Percentiles rank a stretch among this genome's conserved stretches.
These are phyloP conservation scores for Erigeron canadensis DNA, from an alignment of 129 eudicot species.

Conservation along the genomic window DNA sequence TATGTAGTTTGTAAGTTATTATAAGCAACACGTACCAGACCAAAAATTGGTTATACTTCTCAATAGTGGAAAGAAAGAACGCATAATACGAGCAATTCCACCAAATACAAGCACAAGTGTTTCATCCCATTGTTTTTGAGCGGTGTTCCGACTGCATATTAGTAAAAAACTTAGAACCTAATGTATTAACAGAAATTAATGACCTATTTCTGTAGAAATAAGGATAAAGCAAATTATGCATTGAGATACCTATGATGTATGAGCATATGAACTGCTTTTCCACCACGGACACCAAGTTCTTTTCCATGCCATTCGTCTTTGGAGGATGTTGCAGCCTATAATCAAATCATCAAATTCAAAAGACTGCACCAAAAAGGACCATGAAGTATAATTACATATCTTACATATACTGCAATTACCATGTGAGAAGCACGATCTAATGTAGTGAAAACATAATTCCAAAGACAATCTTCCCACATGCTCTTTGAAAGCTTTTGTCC, in stretches of 20 bases:
- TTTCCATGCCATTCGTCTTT: slow-evolving; percentile 98
- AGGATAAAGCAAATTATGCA: slow-evolving; percentile 18
- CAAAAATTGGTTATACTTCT: slow-evolving; percentile 67
- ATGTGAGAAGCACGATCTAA: slow-evolving; percentile 94
- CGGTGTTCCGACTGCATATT: slow-evolving; percentile 86
- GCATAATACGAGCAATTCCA: slow-evolving; percentile 90
- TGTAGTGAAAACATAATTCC: slow-evolving; percentile 89
- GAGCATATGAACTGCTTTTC: slow-evolving; percentile 99
- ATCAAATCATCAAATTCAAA: slow-evolving; percentile 13
- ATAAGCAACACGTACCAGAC: slow-evolving; percentile 51
- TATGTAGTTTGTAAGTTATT: background rate
- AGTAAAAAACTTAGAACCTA: slow-evolving; percentile 8
- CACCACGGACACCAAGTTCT: slow-evolving; percentile 95
- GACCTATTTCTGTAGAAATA: background rate
- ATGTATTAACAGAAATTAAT: background rate
- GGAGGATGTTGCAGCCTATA: slow-evolving; percentile 95
- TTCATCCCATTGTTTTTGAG: slow-evolving; percentile 99
- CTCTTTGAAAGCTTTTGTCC: slow-evolving; percentile 94
- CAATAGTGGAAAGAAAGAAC: slow-evolving; percentile 80
- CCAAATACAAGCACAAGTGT: slow-evolving; percentile 90
- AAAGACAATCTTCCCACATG: slow-evolving; percentile 98
- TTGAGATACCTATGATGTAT: slow-evolving; percentile 87
- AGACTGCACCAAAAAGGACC: slow-evolving; percentile 11
- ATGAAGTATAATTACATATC: background rate
- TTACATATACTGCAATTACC: slow-evolving; percentile 44